Percentiles rank a stretch among this genome's conserved stretches.
These are phyloP conservation scores for Globisporangium uncinulatum DNA, from an alignment of 352 stramenopile genomes.

Conservation along the genomic window DNA sequence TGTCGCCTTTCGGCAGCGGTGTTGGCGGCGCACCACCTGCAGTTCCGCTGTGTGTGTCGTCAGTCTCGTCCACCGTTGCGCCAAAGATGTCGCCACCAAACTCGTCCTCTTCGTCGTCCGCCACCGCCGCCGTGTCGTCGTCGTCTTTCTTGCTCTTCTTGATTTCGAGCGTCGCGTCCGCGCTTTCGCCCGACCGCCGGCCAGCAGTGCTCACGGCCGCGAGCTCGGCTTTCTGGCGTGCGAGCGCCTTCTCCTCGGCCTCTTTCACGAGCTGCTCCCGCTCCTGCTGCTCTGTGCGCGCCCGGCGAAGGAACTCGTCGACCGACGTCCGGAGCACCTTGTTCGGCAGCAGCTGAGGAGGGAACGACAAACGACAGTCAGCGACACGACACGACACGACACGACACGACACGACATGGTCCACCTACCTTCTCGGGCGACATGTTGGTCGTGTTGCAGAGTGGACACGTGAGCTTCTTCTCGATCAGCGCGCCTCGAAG, in stretches of 20 bases:
- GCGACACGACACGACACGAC: neutral
- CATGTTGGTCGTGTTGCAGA: slow-evolving; percentile 79
- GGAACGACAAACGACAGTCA: slow-evolving; percentile 3
- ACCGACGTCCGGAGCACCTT: slow-evolving; percentile 80
- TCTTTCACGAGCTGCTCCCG: slow-evolving; percentile 82
- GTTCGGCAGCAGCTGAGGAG: slow-evolving; percentile 53
- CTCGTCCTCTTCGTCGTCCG: slow-evolving; percentile 78
- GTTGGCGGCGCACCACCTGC: slow-evolving; percentile 19
- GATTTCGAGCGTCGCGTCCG: slow-evolving; percentile 79
- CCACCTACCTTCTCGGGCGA: slow-evolving; percentile 61
- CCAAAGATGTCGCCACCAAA: slow-evolving; percentile 85
- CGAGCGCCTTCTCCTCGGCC: slow-evolving; percentile 72
- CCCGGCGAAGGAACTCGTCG: slow-evolving; percentile 75
- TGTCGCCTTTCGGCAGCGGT: slow-evolving; percentile 33
- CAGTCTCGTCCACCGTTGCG: slow-evolving; percentile 42
- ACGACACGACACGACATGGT: neutral
- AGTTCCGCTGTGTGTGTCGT: slow-evolving; percentile 16
- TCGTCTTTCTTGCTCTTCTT: slow-evolving; percentile 81
- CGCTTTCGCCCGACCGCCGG: slow-evolving; percentile 57
- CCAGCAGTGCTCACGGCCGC: slow-evolving; percentile 41
- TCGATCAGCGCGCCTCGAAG: slow-evolving; percentile 73
- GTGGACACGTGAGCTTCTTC: slow-evolving; percentile 71
- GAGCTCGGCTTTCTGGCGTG: slow-evolving; percentile 71
- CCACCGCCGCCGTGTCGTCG: slow-evolving; percentile 17
- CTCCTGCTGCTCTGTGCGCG: slow-evolving; percentile 77